Evolutionary conservation across 2,329 filamentous ascomycete species (phyloP), one percentile per base, ranked within the genome.

Genomic region (Fusarium incarnatum): DNA sequence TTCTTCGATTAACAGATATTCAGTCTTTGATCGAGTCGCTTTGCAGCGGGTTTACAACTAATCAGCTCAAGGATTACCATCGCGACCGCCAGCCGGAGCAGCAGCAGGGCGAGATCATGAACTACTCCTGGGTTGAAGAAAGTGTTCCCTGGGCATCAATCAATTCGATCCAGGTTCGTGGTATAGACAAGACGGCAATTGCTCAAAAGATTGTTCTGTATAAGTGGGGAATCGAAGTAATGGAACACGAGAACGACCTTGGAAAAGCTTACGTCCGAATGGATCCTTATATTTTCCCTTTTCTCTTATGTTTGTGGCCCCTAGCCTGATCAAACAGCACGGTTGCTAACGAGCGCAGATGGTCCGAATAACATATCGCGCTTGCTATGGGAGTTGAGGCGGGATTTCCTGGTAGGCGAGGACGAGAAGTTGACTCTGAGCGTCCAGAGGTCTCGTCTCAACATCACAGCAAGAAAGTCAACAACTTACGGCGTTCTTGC

Each of bases 181-280:
- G 68, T n/a, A 32, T 37, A 16, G 53, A 72, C 6, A 89, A 88
- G 73, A 75, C 81, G 41, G 78, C 68, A 28, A 72, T 83, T 13
- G 83, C 78, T 1, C 65, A 83, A 18, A 77, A 77, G 58, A 77
- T 89, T 56, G 78, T 89, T 79, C 80, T 80, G 15, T 76, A 81
- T 25, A 82, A 81, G 61, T 89, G 87, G 87, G 80, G 79, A 5
- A 67, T 89, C n/a, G 79, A 82, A 11, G 81, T 84, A 4, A 78
- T 81, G 56, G 84, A 87, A 66, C 73, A 85, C 18, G 72, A 82
- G 16, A 79, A 82, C 22, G 79, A 78, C 8, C 73, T 82, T 6
- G 87, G 86, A 8, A 77, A 78, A 32, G 73, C 81, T 2, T 77
- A 76, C 4, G 61, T 88, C 9, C 78, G 71, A 63, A 68, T 88